Evolutionary conservation across 352 stramenopile genomes (phyloP), one percentile per base, ranked within the genome.

Genomic region (Pythium brachiatum): DNA sequence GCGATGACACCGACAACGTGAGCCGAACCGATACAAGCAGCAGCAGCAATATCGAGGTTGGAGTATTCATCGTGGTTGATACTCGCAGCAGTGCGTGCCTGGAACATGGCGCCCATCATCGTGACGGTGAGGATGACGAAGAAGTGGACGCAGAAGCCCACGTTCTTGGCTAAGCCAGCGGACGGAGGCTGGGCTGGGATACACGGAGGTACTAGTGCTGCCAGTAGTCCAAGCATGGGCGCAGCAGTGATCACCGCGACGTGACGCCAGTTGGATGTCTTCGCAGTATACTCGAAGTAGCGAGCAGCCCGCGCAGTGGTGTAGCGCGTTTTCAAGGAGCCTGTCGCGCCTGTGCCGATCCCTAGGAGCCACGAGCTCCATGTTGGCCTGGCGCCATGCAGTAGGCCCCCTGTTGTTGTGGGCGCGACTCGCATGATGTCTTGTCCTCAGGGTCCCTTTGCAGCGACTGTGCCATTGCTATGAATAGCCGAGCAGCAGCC

Each of bases 141-240:
- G 20, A 59, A 9, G 18, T 59, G 53, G 15, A 50, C 32, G 20
- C 25, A 59, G 34, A 38, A 59, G 13, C 32, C 48, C 20, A 18
- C 11, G 34, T 59, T 59, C n/a, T 18, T 21, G n/a, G 7, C 12
- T 3, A 59, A 23, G 34, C 53, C 53, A 15, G 32, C 20, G 8
- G 8, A n/a, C 15, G 53, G 53, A 21, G 47, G 18, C 38, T 59
- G 53, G 20, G 50, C 9, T 18, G 53, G 53, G 4, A 59, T 15
- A 13, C 15, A n/a, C 32, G 36, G 34, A 12, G 26, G 20, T 4
- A 50, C 12, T 32, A 59, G 16, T 20, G 53, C 47, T 18, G n/a
- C 53, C 32, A 59, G 2, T 3, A 59, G 32, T 16, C n/a, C 34
- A n/a, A 36, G 29, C 3, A 59, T 2, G 3, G 53, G 41, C n/a